A percentile compares a stretch with the other conserved stretches of the same genome.
These are phyloP conservation scores for Fusarium guadeloupense DNA, from an alignment of 2,329 filamentous ascomycete species.

Conservation along the genomic window DNA sequence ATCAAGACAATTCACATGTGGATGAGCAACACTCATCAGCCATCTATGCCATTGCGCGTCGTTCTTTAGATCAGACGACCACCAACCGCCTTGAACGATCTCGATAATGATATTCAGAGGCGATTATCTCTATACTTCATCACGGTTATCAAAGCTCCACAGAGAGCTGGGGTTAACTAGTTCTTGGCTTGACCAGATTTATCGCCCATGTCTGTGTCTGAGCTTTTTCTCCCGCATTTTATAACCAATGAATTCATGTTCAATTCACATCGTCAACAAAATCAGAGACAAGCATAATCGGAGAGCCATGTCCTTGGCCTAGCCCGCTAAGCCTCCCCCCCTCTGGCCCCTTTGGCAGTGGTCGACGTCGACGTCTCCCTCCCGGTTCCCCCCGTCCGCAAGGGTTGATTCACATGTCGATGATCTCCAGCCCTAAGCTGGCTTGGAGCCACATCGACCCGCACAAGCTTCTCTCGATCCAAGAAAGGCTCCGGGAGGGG, in stretches of 20 bases:
- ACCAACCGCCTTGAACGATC: not conserved
- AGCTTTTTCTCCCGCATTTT: slow-evolving; percentile 13
- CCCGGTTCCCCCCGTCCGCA: slow-evolving; percentile 39
- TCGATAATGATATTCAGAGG: not conserved
- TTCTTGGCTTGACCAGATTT: slow-evolving; percentile 25
- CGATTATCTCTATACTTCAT: not conserved
- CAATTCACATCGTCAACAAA: slow-evolving; percentile 38
- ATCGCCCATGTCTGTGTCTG: slow-evolving; percentile 26
- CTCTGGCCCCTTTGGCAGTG: slow-evolving; percentile 6
- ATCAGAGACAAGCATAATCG: slow-evolving; percentile 16
- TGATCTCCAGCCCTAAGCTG: slow-evolving; percentile 43
- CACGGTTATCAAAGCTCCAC: slow-evolving; percentile 21
- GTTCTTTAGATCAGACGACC: slow-evolving; percentile 3
- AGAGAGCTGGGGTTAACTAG: slow-evolving; percentile 17
- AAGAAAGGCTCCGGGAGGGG: slow-evolving; percentile 11
- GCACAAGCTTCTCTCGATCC: slow-evolving; percentile 30
- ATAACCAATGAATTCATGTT: slow-evolving; percentile 26
- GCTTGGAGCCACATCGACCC: slow-evolving; percentile 33
- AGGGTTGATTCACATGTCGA: slow-evolving; percentile 43
- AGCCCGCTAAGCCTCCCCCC: slow-evolving; percentile 14
- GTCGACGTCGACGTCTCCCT: slow-evolving; percentile 30
- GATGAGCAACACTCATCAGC: slow-evolving; percentile 1
- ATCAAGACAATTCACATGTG: slow-evolving; percentile 26
- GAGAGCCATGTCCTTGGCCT: slow-evolving; percentile 7
- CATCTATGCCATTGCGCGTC: slow-evolving; percentile 17